A percentile compares a stretch with the other conserved stretches of the same genome.
phyloP scores from a whole-genome alignment of 805 yeast species.

The Komagataella pastoris region DNA sequence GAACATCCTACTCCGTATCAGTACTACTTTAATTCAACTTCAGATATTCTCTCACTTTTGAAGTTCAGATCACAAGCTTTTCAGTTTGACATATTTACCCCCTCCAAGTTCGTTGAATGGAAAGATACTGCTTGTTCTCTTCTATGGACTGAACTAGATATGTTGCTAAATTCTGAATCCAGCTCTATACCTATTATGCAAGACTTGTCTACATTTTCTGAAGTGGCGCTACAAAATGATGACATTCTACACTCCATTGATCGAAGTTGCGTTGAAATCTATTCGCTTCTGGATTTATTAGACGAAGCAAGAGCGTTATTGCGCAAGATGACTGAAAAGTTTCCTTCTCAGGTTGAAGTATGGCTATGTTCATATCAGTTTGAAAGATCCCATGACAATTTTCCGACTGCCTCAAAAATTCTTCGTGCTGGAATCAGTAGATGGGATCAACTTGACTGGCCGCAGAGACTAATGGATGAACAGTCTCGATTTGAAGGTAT shows the following conservation, averaged over 20 bases:
- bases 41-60: not conserved
- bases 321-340: conserved; percentile 13
- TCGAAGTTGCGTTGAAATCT: conserved; percentile 22
- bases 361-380: conserved; percentile 33
- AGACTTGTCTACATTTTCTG: conserved; percentile 13
- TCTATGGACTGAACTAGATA: not conserved
- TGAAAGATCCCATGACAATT: conserved; percentile 19
- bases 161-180: not conserved
- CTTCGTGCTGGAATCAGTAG: conserved; percentile 19
- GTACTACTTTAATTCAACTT: not conserved
- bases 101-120: not conserved
- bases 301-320: conserved; percentile 16
- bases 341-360: conserved; percentile 23
- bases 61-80: not conserved
- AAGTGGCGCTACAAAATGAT: conserved; percentile 14
- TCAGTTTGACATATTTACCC: not conserved
- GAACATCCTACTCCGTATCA: conserved; percentile 1
- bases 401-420: conserved; percentile 11
- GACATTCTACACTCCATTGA: conserved; percentile 31
- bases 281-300: conserved; percentile 16
- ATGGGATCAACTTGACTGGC: conserved; percentile 27
- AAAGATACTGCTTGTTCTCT: not conserved
- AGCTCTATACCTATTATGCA: conserved; percentile 2
- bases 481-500: conserved; percentile 23
- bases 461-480: conserved; percentile 34